Evolutionary conservation across 73 alveolate genomes (phyloP).

Genomic region (Paramecium bursaria): DNA sequence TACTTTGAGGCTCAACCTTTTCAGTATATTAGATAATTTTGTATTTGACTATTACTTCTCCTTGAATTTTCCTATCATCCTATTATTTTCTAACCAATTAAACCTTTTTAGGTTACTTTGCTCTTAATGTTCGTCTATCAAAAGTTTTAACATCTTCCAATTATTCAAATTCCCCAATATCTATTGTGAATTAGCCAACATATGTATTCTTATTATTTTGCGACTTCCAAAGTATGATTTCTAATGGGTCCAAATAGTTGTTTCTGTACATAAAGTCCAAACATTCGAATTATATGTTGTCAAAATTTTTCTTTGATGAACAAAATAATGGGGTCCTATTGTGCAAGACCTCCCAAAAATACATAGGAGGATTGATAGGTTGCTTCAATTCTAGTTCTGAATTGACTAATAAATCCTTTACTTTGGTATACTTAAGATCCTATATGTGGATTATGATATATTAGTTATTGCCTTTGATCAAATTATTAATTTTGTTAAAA

Average conservation of each 20-base stretch:
- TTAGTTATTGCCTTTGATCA: not conserved
- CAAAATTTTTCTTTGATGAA: conserved; percentile 23
- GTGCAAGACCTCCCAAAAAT: conserved; percentile 16
- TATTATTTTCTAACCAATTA: not conserved
- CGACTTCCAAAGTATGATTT: conserved; percentile 36
- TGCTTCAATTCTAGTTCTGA: not conserved
- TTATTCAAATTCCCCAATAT: not conserved
- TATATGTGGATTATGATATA: conserved; percentile 7
- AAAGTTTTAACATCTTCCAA: not conserved
- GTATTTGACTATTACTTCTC: not conserved
- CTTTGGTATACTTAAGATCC: not conserved
- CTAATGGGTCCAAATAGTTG: conserved; percentile 14
- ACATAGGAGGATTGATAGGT: conserved; percentile 1
- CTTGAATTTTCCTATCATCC: not conserved
- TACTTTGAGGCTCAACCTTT: conserved; percentile 28
- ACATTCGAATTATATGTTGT: conserved; percentile 12
- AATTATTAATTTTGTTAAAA: not conserved
- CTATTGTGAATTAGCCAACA: conserved; percentile 23
- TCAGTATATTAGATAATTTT: conserved; percentile 12
- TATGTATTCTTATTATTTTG: not conserved
- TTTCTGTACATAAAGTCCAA: not conserved
- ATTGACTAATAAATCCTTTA: not conserved
- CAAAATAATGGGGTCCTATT: not conserved
- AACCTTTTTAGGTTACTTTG: not conserved
- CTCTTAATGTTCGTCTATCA: not conserved